A percentile compares a stretch with the other conserved stretches of the same genome.
These are phyloP conservation scores for Conticribra guillardii DNA, from an alignment of 108 stramenopile genomes.

Conservation along the genomic window DNA sequence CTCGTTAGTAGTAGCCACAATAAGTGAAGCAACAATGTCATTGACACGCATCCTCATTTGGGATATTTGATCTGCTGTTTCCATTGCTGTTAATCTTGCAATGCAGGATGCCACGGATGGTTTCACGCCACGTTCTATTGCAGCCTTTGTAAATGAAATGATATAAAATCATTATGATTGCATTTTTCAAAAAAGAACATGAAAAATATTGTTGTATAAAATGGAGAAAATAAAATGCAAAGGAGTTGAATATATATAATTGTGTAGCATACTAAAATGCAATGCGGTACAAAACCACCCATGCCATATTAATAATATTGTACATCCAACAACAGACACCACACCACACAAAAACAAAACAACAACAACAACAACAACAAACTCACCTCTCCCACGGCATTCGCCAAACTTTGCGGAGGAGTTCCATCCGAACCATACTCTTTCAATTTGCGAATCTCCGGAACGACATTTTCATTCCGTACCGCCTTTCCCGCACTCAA, in stretches of 20 bases:
- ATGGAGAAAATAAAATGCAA: too few relatives aligned
- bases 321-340: not conserved
- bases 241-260: too few relatives aligned
- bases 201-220: not conserved
- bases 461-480: conserved; percentile 60
- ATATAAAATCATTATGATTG: not conserved
- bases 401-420: conserved; percentile 40
- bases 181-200: not conserved
- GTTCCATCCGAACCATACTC: conserved; percentile 63
- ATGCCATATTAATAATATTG: not conserved
- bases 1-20: not conserved
- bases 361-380: not conserved
- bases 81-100: conserved; percentile 35
- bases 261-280: too few relatives aligned
- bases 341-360: not conserved
- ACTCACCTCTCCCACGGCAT: conserved; percentile 33
- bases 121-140: conserved; percentile 45
- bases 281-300: too few relatives aligned
- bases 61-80: conserved; percentile 33
- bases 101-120: conserved; percentile 50
- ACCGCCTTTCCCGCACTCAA: conserved; percentile 75
- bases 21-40: conserved; percentile 20
- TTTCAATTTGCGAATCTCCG: conserved; percentile 53
- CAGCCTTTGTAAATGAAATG: conserved; percentile 39
- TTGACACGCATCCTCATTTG: conserved; percentile 29